Conservation (phyloP, 169 alveolate genomes). For the Cryptosporidium sp. region DNA sequence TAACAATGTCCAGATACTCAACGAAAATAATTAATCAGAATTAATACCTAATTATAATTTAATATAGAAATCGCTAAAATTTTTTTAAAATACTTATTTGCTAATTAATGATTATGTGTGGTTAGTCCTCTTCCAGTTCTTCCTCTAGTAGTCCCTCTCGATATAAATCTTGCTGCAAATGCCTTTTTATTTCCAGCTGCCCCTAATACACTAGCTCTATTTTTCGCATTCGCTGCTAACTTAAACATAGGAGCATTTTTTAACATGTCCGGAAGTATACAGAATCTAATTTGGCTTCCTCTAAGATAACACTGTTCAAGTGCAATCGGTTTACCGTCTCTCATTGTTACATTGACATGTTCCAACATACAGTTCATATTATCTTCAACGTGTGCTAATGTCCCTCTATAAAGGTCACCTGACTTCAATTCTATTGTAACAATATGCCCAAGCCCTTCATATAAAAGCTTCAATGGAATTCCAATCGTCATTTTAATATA, state of each 20-base stretch:
- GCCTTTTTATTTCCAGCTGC: constrained; percentile 84
- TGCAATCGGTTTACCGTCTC: constrained; percentile 94
- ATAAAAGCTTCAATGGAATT: constrained; percentile 96
- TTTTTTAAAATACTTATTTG: background rate
- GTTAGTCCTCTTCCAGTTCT: constrained; percentile 12
- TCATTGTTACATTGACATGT: constrained; percentile 95
- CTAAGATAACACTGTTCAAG: constrained; percentile 92
- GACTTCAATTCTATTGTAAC: constrained; percentile 97
- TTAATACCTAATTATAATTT: too few species aligned
- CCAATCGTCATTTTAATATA: constrained; percentile 90
- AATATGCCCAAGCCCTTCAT: constrained; percentile 98
- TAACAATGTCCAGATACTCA: background rate
- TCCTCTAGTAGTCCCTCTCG: constrained; percentile 77
- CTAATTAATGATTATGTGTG: background rate
- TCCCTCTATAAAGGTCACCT: constrained; percentile 95
- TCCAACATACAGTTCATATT: constrained; percentile 98
- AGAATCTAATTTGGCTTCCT: constrained; percentile 95
- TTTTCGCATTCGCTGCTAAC: constrained; percentile 80
- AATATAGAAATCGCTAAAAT: background rate
- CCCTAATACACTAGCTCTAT: constrained; percentile 82
- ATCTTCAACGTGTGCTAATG: constrained; percentile 94
- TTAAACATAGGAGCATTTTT: constrained; percentile 99
- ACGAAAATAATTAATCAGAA: too few species aligned
- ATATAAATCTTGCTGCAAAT: constrained; percentile 80
- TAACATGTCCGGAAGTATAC: constrained; percentile 98